Conservation (phyloP, 2,329 filamentous ascomycete species). For the Xylariomycetidae sp. region DNA sequence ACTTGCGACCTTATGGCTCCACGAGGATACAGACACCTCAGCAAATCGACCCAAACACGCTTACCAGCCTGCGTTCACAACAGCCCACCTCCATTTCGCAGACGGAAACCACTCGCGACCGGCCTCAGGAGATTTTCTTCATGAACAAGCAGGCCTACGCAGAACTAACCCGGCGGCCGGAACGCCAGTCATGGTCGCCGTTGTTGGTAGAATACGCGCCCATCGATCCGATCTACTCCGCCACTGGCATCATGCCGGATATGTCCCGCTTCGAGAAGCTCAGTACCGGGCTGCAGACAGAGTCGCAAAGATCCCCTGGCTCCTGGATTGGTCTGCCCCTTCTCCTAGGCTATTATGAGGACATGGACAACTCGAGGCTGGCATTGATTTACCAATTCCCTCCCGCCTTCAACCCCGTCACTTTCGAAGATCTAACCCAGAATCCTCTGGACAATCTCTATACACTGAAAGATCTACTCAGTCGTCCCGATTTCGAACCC, state of each 20-base stretch:
- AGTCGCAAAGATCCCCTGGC: conserved; percentile 43
- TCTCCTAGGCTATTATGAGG: conserved; percentile 67
- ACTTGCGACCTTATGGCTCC: conserved; percentile 49
- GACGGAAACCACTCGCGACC: conserved; percentile 20
- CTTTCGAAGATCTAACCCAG: conserved; percentile 44
- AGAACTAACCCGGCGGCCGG: conserved; percentile 37
- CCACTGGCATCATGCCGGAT: conserved; percentile 57
- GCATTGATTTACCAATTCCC: conserved; percentile 73
- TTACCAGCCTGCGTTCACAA: conserved; percentile 42
- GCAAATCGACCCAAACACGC: conserved; percentile 48
- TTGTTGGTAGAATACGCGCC: conserved; percentile 66
- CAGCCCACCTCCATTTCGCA: conserved; percentile 34
- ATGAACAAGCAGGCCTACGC: conserved; percentile 48
- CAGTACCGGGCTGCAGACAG: conserved; percentile 50
- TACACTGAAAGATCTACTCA: conserved; percentile 49
- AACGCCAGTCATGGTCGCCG: conserved; percentile 42
- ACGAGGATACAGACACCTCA: conserved; percentile 56
- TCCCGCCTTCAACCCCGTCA: conserved; percentile 53
- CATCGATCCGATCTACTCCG: conserved; percentile 56
- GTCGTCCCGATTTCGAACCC: conserved; percentile 50
- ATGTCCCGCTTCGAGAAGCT: conserved; percentile 61
- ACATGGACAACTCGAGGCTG: conserved; percentile 61
- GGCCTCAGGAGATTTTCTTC: conserved; percentile 41
- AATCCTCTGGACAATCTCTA: conserved; percentile 45
- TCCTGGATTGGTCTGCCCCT: conserved; percentile 58